Evolutionary conservation across 2,329 filamentous ascomycete species (phyloP).

Genomic region (Polytolypa hystricis): DNA sequence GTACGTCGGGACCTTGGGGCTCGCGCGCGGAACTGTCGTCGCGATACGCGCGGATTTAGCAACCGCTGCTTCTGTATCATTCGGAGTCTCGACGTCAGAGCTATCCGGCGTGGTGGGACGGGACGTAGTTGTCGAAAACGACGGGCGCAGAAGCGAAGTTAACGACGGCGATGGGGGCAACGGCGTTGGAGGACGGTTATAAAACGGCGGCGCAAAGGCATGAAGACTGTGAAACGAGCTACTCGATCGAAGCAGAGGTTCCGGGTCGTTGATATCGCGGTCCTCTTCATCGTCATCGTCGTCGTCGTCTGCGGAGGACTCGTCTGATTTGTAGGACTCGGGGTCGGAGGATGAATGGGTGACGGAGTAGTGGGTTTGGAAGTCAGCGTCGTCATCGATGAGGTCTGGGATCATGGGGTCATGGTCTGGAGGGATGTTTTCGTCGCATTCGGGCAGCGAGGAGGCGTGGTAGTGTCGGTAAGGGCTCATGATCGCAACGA

Average conservation of each 20-base stretch:
- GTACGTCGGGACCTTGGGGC: constrained; percentile 94
- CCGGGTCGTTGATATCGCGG: constrained; percentile 21
- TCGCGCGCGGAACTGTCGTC: constrained; percentile 65
- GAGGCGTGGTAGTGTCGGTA: not conserved
- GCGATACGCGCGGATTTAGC: constrained; percentile 48
- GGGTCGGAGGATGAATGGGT: constrained; percentile 26
- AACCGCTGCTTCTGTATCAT: constrained; percentile 49
- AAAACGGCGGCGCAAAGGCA: constrained; percentile 73
- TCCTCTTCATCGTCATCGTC: constrained; percentile 21
- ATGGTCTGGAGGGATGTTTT: not conserved
- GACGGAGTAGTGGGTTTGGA: constrained; percentile 35
- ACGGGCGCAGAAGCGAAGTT: constrained; percentile 73
- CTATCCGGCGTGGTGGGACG: constrained; percentile 89
- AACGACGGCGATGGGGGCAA: constrained; percentile 85
- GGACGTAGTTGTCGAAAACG: constrained; percentile 56
- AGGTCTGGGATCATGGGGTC: not conserved
- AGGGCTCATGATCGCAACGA: no score
- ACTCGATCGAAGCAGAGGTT: constrained; percentile 30
- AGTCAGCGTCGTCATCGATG: constrained; percentile 29
- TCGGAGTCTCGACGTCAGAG: constrained; percentile 67
- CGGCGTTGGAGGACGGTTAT: constrained; percentile 91
- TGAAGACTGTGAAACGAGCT: constrained; percentile 32
- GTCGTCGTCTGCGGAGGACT: constrained; percentile 4
- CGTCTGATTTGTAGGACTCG: constrained; percentile 11
- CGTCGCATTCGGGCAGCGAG: not conserved